Evolutionary conservation across 2,329 filamentous ascomycete species (phyloP), one percentile per base, ranked within the genome.

Genomic region (Domatiomyces globalis): DNA sequence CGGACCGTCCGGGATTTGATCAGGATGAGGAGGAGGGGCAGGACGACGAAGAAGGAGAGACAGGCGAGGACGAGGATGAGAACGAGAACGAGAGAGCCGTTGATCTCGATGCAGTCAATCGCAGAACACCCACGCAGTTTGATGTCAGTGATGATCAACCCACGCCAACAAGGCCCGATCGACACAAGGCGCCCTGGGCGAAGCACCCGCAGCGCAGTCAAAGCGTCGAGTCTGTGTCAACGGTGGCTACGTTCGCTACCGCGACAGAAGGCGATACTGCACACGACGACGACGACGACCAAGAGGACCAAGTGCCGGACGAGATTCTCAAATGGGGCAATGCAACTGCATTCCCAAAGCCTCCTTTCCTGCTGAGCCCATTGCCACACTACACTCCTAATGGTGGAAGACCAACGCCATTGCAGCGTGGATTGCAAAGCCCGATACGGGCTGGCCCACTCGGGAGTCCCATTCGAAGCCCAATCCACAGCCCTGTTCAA

Each of bases 191-290:
- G 5, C 53, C 54, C 1, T 57, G 57, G 57, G 51, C 49, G 44
- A 56, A 56, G 36, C 36, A 44, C 44, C 46, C 51, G 12, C 44
- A 49, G 5, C 73, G 81, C 49, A 74, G 72, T 18, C 69, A 73
- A 39, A 83, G 79, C 54, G 66, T 67, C n/a, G 75, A 78, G 54
- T 83, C 79, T 0, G 64, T 79, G 19, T 82, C 79, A 9, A 82
- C 78, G 1, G 65, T 76, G 8, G 77, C 75, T 18, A 78, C 78
- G 0, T 84, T 83, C 62, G 79, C 77, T 1, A 84, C 81, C 1
- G 81, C 81, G 4, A 74, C 69, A 2, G 79, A 82, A 64, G 74
- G 72, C 9, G 52, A 53, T 49, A 62, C 59, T 22, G 60, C 61
- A 17, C 61, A 57, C 12, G 60, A 65, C 45, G 57, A 58, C 45